Evolutionary conservation across 2,329 filamentous ascomycete genomes (phyloP).

Genomic region (Penicillium fuscoglaucum): DNA sequence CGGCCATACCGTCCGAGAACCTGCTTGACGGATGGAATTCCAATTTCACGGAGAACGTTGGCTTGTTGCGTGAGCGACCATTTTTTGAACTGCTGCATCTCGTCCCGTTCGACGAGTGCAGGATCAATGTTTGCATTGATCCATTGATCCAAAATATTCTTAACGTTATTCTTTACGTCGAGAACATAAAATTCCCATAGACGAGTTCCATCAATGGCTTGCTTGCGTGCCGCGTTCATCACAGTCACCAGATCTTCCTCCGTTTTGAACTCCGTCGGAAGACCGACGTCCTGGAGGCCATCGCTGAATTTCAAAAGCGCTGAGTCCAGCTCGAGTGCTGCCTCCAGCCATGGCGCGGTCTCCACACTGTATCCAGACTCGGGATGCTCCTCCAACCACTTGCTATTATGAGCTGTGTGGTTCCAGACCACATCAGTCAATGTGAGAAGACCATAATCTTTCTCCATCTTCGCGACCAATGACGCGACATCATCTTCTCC

Average conservation of each 20-base stretch:
- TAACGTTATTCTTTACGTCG: slow-evolving; percentile 71
- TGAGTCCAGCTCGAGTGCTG: slow-evolving; percentile 73
- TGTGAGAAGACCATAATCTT: slow-evolving; percentile 78
- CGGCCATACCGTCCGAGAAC: slow-evolving; percentile 80
- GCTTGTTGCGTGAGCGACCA: slow-evolving; percentile 61
- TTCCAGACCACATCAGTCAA: slow-evolving; percentile 98
- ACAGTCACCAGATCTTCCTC: slow-evolving; percentile 73
- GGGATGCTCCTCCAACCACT: slow-evolving; percentile 91
- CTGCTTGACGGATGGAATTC: slow-evolving; percentile 67
- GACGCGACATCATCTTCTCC: slow-evolving; percentile 79
- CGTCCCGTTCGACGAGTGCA: slow-evolving; percentile 14
- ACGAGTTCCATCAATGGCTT: slow-evolving; percentile 73
- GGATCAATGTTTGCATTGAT: slow-evolving; percentile 41
- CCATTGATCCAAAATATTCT: slow-evolving; percentile 72
- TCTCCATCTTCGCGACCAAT: slow-evolving; percentile 78
- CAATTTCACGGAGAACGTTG: slow-evolving; percentile 64
- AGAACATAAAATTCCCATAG: slow-evolving; percentile 94
- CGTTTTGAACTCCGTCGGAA: slow-evolving; percentile 72
- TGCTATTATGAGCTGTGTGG: slow-evolving; percentile 92
- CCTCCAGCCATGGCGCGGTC: slow-evolving; percentile 73
- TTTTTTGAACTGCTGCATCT: slow-evolving; percentile 53
- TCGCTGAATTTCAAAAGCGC: slow-evolving; percentile 67
- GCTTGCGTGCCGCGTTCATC: slow-evolving; percentile 79
- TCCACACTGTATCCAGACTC: slow-evolving; percentile 93
- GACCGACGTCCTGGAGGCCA: slow-evolving; percentile 64